Evolutionary conservation across 129 eudicot species (phyloP).

Genomic region (Centrapalus pauciflorus): DNA sequence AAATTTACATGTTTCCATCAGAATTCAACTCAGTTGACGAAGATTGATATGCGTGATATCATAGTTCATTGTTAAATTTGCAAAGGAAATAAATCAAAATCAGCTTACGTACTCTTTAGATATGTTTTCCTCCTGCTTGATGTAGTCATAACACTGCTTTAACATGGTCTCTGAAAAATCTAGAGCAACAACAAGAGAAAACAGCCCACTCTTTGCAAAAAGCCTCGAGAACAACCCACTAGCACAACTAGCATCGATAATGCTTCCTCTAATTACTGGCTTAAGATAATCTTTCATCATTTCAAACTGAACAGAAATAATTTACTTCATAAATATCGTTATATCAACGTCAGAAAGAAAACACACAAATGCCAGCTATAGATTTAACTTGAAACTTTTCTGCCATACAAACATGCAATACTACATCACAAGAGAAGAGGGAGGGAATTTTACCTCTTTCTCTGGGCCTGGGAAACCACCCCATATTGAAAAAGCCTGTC

Average conservation of each 20-base stretch:
- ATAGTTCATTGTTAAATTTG: neutral
- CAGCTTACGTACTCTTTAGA: constrained; percentile 62
- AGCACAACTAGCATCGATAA: constrained; percentile 94
- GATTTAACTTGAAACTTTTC: neutral
- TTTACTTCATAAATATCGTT: neutral
- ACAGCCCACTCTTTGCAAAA: constrained; percentile 79
- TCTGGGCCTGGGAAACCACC: constrained; percentile 94
- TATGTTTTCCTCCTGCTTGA: constrained; percentile 66
- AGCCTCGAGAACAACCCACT: constrained; percentile 85
- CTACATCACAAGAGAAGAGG: no score
- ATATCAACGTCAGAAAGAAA: neutral
- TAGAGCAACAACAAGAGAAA: constrained; percentile 74
- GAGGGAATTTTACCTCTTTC: constrained; percentile 49
- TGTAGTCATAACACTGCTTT: constrained; percentile 60
- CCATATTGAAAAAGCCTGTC: constrained; percentile 55
- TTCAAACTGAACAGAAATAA: constrained; percentile 57
- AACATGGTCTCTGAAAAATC: constrained; percentile 89
- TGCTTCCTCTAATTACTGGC: constrained; percentile 77
- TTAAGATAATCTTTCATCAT: constrained; percentile 69
- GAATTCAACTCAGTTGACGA: neutral
- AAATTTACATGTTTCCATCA: constrained; percentile 19
- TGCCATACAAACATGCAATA: no score
- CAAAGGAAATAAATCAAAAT: neutral
- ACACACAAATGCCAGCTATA: neutral
- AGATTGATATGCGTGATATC: neutral